Conservation (phyloP, 2,329 filamentous ascomycete genomes). For the Cladobotryum mycophilum region DNA sequence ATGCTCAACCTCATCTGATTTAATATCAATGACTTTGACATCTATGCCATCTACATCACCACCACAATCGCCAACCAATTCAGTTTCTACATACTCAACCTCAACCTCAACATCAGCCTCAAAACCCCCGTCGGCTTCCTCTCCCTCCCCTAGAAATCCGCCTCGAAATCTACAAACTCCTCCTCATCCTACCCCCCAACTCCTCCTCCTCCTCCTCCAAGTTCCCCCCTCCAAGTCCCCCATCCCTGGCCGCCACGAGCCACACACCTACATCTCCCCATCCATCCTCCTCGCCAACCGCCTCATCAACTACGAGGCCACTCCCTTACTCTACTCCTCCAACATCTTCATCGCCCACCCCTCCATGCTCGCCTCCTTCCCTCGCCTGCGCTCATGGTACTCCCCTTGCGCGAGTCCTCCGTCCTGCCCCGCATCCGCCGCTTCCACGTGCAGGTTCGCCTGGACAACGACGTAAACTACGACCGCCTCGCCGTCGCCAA, state of each 20-base stretch:
- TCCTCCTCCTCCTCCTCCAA: slow-evolving; percentile 18
- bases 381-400: slow-evolving; percentile 31
- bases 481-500: slow-evolving; percentile 22
- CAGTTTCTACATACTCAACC: too few relatives aligned
- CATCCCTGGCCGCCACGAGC: too few relatives aligned
- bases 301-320: slow-evolving; percentile 36
- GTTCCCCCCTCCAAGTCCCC: not conserved
- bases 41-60: not conserved
- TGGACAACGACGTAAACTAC: slow-evolving; percentile 34
- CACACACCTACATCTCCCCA: slow-evolving; percentile 23
- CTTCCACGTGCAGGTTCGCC: slow-evolving; percentile 34
- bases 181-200: slow-evolving; percentile 33
- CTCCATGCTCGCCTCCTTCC: slow-evolving; percentile 34
- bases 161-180: slow-evolving; percentile 39
- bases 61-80: not conserved
- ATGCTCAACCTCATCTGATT: too few relatives aligned
- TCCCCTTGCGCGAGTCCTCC: slow-evolving; percentile 24
- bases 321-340: slow-evolving; percentile 34
- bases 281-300: slow-evolving; percentile 35
- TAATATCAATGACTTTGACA: not conserved
- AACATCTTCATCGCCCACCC: slow-evolving; percentile 41
- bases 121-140: slow-evolving; percentile 25
- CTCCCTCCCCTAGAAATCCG: slow-evolving; percentile 39
- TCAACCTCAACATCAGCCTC: slow-evolving; percentile 1
- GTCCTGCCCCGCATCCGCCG: slow-evolving; percentile 30